Base-by-base conservation (phyloP, 2,329 filamentous ascomycete genomes). In the Fusarium nisikadoi region DNA sequence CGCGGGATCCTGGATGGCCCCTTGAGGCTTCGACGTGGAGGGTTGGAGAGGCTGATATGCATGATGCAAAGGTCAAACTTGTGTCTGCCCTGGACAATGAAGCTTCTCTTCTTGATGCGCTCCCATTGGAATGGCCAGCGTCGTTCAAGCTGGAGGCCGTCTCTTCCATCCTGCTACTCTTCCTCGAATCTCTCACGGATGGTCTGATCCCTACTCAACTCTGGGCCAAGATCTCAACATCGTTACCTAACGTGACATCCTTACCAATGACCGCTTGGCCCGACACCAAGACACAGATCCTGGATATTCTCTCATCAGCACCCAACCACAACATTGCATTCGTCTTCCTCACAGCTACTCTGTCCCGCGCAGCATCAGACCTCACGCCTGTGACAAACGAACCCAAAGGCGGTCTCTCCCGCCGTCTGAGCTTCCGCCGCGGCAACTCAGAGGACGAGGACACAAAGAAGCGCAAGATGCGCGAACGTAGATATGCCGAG, bases 241-340 rank as follows among this genome's bases (percentile, higher is more conserved):
- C 86, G 23, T 79, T 91, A 45, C 91, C 81, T 5, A 81, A 78
- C 20, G 68, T 81, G 7, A 60, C 75, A 11, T 74, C 77, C 2
- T 45, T 79, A 8, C 74, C 79, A 2, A 33, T 60, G n/a, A 49
- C 72, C 8, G 72, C 75, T 3, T 81, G 79, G 79, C 61, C 78
- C 25, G 82, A 87, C 41, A 82, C 84, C 73, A 89, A 88, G 77
- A 81, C 81, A 0, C 78, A 82, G 6, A 80, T 96, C 4, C 88
- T 97, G 9, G 95, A 98, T 73, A 87, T 92, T 5, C 86, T 98
- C 5, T 88, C 92, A 1, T 84, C 88, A 4, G 87, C 89, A 0
- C 93, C 94, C 1, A 91, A 92, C 54, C 92, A 97, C 81, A 96
- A 94, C 78, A 95, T 97, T 61, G 92, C 93, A 0, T 97, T 98